Percentiles rank a stretch among this genome's conserved stretches.
phyloP scores from a whole-genome alignment of 805 yeast genomes.

The Yarrowia bubula region DNA sequence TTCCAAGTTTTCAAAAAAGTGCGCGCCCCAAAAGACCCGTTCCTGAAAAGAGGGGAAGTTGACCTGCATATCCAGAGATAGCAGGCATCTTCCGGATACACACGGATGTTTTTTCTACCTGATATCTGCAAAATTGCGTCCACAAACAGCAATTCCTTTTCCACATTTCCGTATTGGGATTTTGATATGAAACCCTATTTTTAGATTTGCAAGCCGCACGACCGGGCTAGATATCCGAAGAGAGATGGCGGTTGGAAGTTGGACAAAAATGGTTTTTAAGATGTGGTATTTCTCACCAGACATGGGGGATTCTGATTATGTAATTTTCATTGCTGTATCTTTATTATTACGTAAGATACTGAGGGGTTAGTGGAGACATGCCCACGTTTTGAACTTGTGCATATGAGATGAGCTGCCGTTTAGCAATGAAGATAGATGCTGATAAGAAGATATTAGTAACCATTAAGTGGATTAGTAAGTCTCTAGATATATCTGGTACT shows the following conservation, averaged over 20 bases:
- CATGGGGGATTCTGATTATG: neutral
- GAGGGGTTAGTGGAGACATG: too few species aligned
- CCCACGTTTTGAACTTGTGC: too few species aligned
- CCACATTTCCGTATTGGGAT: neutral
- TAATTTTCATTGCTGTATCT: neutral
- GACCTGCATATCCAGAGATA: neutral
- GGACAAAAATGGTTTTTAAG: too few species aligned
- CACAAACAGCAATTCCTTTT: neutral
- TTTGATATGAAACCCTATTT: neutral
- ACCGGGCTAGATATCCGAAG: neutral
- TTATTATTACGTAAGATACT: too few species aligned
- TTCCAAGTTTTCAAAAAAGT: neutral
- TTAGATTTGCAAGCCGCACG: neutral
- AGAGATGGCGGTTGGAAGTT: neutral
- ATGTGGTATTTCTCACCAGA: neutral
- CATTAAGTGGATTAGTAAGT: too few species aligned
- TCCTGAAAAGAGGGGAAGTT: neutral
- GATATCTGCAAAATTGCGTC: neutral
- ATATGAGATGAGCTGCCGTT: too few species aligned
- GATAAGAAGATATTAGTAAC: too few species aligned
- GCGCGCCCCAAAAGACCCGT: neutral
- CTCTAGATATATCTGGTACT: too few species aligned
- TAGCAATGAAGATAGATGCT: too few species aligned
- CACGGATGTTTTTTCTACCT: neutral
- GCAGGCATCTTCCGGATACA: slow-evolving; percentile 6